phyloP scores from a whole-genome alignment of 2,329 filamentous ascomycete genomes.

The Plectosphaerella plurivora region DNA sequence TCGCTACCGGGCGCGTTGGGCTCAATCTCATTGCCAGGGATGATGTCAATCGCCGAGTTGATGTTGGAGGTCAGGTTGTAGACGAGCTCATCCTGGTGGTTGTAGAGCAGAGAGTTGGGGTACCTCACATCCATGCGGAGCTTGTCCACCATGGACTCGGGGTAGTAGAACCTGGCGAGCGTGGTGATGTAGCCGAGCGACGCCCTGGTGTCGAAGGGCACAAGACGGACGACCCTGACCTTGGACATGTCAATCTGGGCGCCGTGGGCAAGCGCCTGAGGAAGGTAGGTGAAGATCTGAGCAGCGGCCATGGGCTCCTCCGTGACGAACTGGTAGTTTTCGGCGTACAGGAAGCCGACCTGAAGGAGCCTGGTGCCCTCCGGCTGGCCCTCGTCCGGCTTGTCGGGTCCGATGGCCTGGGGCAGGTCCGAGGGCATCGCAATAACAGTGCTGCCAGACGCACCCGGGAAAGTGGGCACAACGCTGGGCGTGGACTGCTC shows the following conservation, averaged over 20 bases:
- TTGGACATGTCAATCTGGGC: conserved; percentile 50
- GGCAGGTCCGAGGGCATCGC: conserved; percentile 65
- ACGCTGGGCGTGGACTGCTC: conserved; percentile 41
- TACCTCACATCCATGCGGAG: conserved; percentile 67
- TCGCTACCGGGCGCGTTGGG: conserved; percentile 32
- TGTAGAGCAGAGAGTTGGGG: conserved; percentile 70
- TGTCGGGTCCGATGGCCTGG: conserved; percentile 68
- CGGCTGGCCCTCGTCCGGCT: conserved; percentile 47
- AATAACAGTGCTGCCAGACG: conserved; percentile 38
- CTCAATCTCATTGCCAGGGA: conserved; percentile 36
- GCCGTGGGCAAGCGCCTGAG: conserved; percentile 63
- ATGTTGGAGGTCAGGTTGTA: conserved; percentile 73
- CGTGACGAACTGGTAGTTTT: conserved; percentile 84
- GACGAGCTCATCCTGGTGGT: conserved; percentile 61
- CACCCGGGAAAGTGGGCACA: conserved; percentile 27
- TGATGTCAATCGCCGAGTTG: conserved; percentile 75
- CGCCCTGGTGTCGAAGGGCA: conserved; percentile 68
- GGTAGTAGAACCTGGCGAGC: conserved; percentile 64
- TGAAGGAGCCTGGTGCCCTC: conserved; percentile 69
- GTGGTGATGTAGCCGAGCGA: conserved; percentile 78
- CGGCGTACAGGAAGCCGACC: conserved; percentile 73
- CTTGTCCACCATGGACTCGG: conserved; percentile 61
- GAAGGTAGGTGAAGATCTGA: conserved; percentile 81
- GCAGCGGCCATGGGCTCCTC: conserved; percentile 65
- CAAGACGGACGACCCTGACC: conserved; percentile 65